phyloP scores from a whole-genome alignment of 1,284 basidiomycete genomes.

The Ganoderma resinaceum region DNA sequence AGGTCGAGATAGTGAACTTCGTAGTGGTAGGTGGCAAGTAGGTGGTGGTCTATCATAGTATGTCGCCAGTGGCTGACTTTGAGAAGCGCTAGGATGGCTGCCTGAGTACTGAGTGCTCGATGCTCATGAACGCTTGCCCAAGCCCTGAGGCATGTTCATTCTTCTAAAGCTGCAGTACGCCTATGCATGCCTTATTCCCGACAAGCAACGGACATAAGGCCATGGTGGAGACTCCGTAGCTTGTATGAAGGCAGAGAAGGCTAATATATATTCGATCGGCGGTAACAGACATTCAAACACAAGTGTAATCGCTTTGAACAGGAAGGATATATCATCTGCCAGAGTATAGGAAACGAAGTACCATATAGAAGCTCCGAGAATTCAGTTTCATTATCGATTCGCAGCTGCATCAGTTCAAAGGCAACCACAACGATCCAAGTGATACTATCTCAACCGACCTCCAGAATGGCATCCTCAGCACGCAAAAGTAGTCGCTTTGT shows the following conservation, averaged over 20 bases:
- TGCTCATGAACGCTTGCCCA: too few relatives aligned
- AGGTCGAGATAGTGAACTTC: neutral
- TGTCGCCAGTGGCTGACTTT: slow-evolving; percentile 22
- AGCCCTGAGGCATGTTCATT: too few relatives aligned
- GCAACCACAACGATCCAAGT: neutral
- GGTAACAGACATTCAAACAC: too few relatives aligned
- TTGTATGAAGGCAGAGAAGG: neutral
- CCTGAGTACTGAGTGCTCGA: too few relatives aligned
- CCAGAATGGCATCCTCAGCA: slow-evolving; percentile 81
- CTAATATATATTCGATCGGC: too few relatives aligned
- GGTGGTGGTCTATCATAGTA: slow-evolving; percentile 15
- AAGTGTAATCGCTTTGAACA: too few relatives aligned
- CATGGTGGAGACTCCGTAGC: neutral
- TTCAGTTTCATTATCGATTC: neutral
- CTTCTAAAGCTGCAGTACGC: too few relatives aligned
- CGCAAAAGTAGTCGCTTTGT: slow-evolving; percentile 69
- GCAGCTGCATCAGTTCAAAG: neutral
- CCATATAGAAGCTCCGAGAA: slow-evolving; percentile 3
- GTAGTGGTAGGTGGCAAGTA: too few relatives aligned
- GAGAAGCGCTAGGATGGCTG: neutral
- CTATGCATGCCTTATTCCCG: too few relatives aligned
- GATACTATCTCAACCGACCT: slow-evolving; percentile 53
- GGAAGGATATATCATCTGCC: too few relatives aligned
- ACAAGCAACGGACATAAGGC: neutral
- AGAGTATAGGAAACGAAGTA: neutral